Conservation (phyloP, 176 grass and related monocot genomes). For the Carex cristatella region DNA sequence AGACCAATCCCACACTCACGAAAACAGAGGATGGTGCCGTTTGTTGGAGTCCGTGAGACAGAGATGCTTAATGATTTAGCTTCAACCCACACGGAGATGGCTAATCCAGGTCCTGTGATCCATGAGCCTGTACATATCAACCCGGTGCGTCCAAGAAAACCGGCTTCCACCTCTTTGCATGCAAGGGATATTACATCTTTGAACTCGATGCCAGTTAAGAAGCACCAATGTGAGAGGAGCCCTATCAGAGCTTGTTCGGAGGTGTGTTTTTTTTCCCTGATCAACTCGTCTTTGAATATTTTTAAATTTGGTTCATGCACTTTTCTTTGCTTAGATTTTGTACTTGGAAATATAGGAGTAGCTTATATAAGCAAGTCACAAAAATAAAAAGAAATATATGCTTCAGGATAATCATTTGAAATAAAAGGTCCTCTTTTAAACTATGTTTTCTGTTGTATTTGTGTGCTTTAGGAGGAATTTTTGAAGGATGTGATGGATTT, state of each 20-base stretch:
- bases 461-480: constrained; percentile 64
- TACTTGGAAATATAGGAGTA: not conserved
- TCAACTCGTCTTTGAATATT: not conserved
- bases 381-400: not conserved
- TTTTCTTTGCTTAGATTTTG: constrained; percentile 11
- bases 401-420: not conserved
- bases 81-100: not conserved
- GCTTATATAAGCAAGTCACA: not conserved
- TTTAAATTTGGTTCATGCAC: not conserved
- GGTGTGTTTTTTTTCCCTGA: constrained; percentile 26
- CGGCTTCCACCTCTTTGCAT: constrained; percentile 49
- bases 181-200: constrained; percentile 58
- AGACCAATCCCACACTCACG: constrained; percentile 70
- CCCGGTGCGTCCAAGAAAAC: constrained; percentile 64
- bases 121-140: constrained; percentile 43
- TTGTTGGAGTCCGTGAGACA: constrained; percentile 46
- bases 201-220: constrained; percentile 94
- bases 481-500: constrained; percentile 94
- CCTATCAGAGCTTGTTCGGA: constrained; percentile 83
- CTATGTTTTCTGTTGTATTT: constrained; percentile 6
- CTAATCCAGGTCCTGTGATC: constrained; percentile 37
- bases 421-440: not conserved
- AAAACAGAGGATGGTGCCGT: constrained; percentile 76
- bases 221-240: constrained; percentile 75
- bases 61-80: constrained; percentile 28